Conservation (phyloP, 768 basidiomycete species). For the Porpolomopsis calyptriformis region DNA sequence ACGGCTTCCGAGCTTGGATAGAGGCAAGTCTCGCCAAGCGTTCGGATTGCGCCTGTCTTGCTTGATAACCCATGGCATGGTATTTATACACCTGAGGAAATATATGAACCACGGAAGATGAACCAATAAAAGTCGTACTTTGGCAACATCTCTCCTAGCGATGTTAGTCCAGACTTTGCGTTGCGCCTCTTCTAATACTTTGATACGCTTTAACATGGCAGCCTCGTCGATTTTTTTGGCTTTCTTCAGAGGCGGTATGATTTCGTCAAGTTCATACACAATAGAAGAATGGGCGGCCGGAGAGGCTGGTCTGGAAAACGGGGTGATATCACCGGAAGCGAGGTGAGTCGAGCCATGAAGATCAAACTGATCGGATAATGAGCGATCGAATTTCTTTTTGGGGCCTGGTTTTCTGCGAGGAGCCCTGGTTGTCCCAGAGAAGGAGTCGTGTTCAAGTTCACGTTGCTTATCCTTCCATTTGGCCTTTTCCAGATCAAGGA, state of each 20-base stretch:
- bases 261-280: slow-evolving; percentile 64
- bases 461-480: slow-evolving; percentile 47
- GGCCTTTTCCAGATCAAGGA: slow-evolving; percentile 30
- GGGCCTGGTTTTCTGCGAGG: slow-evolving; percentile 45
- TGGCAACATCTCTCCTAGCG: slow-evolving; percentile 72
- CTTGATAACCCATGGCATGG: slow-evolving; percentile 52
- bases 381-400: slow-evolving; percentile 43
- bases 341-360: slow-evolving; percentile 37
- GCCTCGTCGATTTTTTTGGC: slow-evolving; percentile 70
- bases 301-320: slow-evolving; percentile 62
- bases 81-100: slow-evolving; percentile 65
- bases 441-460: slow-evolving; percentile 51
- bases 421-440: slow-evolving; percentile 39
- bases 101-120: not conserved
- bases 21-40: slow-evolving; percentile 68
- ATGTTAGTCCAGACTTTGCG: slow-evolving; percentile 87
- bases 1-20: slow-evolving; percentile 69
- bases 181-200: slow-evolving; percentile 73
- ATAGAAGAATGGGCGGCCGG: slow-evolving; percentile 48
- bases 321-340: slow-evolving; percentile 60
- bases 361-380: slow-evolving; percentile 38
- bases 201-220: slow-evolving; percentile 64
- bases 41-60: slow-evolving; percentile 58
- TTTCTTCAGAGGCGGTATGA: slow-evolving; percentile 58
- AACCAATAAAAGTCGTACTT: slow-evolving; percentile 32